Evolutionary conservation across 1,284 basidiomycete species (phyloP), one percentile per base, ranked within the genome.

Genomic region (Takashimella koratensis): DNA sequence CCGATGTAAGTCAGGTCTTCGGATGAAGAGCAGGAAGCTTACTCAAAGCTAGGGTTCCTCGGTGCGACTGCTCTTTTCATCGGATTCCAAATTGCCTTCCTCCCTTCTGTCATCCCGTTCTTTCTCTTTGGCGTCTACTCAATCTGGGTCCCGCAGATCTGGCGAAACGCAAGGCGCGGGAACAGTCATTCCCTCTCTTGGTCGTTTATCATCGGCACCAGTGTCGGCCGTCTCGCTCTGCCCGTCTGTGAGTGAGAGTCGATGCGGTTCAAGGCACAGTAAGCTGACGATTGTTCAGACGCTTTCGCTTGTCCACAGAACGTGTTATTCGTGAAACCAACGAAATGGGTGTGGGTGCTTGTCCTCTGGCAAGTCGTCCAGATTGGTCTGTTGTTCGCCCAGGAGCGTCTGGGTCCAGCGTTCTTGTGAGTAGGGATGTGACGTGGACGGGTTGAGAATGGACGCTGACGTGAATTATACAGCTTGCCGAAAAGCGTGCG

Each of bases 131-230:
- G 78, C 20, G 80, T 88, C 54, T 90, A 92, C 73, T 86, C 84
- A 2, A 82, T 82, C 59, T 95, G 91, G 91, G 62, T 86, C 2
- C 86, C 88, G 4, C 90, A 94, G 75, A 90, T 94, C 49, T 79
- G 86, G 57, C 80, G 91, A 23, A 88, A 90, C 40, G 83, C 82
- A 5, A 80, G 81, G 22, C 80, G 86, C 20, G 87, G 86, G 4
- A 80, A 87, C 50, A 80, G 80, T 5, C 86, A 86, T 64, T 87
- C 86, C 0, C 71, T 94, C 44, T 77, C 81, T 5, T 79, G 78
- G 45, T 82, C 84, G 59, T 92, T 91, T 64, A 72, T 94, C n/a
- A 53, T 94, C 16, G 90, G 89, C 8, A 88, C 85, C 2, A 87
- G 86, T 0, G 53, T 84, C 0, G 86, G 85, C 51, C 79, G 90